Evolutionary conservation across 345 rosid genomes (phyloP).

Genomic region (Salix suchowensis): DNA sequence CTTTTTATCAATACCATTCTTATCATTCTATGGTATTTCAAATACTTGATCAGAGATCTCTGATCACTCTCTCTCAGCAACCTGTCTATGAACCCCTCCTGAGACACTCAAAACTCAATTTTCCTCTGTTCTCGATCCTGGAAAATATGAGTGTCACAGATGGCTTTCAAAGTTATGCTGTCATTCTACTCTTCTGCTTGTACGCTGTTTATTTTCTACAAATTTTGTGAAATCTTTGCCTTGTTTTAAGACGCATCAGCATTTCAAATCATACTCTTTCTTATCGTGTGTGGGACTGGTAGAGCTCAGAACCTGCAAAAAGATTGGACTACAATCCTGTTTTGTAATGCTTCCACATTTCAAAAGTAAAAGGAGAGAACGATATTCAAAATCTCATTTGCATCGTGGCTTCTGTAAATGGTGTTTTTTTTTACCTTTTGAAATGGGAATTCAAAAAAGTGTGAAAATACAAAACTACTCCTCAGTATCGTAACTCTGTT

Average conservation of each 20-base stretch:
- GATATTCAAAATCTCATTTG: background rate
- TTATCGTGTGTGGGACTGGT: too few species aligned
- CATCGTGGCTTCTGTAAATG: background rate
- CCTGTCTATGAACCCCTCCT: background rate
- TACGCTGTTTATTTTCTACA: background rate
- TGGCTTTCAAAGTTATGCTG: background rate
- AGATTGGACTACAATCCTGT: background rate
- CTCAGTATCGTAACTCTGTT: background rate
- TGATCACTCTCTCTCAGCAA: background rate
- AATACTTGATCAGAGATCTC: too few species aligned
- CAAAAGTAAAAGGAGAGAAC: background rate
- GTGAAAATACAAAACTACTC: background rate
- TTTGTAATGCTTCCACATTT: too few species aligned
- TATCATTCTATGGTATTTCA: too few species aligned
- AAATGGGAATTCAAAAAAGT: background rate
- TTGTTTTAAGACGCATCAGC: background rate
- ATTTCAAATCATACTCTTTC: background rate
- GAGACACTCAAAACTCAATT: background rate
- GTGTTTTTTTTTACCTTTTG: background rate
- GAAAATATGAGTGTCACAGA: background rate
- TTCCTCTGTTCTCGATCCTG: background rate
- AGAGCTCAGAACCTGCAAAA: background rate
- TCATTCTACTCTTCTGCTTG: background rate
- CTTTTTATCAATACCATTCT: too few species aligned
- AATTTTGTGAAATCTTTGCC: background rate